Evolutionary conservation across 257 asterid genomes (phyloP).

Genomic region (Solanum chiquidenum): DNA sequence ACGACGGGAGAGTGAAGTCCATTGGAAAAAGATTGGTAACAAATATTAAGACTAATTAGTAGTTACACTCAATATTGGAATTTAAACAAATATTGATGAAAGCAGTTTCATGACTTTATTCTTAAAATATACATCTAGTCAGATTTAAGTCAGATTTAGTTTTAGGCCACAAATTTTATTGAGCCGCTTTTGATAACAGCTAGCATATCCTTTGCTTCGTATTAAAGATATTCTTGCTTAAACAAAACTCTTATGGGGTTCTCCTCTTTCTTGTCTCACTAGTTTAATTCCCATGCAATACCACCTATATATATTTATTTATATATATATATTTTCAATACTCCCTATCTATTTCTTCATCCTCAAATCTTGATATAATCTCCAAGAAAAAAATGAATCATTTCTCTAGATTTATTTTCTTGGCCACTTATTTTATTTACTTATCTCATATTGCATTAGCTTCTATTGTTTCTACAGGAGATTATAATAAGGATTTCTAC

Average conservation of each 20-base stretch:
- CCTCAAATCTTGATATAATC: not conserved
- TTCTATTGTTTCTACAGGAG: slow-evolving; percentile 67
- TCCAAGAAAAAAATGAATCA: slow-evolving; percentile 4
- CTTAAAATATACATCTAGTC: no score
- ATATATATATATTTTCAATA: not conserved
- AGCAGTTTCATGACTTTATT: no score
- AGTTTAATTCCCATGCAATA: slow-evolving; percentile 18
- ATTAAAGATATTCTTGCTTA: slow-evolving; percentile 68
- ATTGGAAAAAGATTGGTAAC: no score
- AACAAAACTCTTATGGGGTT: slow-evolving; percentile 27
- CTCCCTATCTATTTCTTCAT: not conserved
- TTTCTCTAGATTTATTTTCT: slow-evolving; percentile 3
- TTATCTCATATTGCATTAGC: slow-evolving; percentile 24
- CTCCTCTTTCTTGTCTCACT: slow-evolving; percentile 20
- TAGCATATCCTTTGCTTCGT: slow-evolving; percentile 43
- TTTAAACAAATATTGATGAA: no score
- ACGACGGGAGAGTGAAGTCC: no score
- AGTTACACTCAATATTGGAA: no score
- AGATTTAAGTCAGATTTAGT: no score
- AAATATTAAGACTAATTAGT: no score
- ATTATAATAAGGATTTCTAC: slow-evolving; percentile 70
- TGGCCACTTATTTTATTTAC: not conserved
- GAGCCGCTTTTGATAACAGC: not conserved
- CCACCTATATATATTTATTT: slow-evolving; percentile 7
- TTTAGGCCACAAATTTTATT: no score